Conservation (phyloP, 75 land plant species). For the Selaginella tamariscina region DNA sequence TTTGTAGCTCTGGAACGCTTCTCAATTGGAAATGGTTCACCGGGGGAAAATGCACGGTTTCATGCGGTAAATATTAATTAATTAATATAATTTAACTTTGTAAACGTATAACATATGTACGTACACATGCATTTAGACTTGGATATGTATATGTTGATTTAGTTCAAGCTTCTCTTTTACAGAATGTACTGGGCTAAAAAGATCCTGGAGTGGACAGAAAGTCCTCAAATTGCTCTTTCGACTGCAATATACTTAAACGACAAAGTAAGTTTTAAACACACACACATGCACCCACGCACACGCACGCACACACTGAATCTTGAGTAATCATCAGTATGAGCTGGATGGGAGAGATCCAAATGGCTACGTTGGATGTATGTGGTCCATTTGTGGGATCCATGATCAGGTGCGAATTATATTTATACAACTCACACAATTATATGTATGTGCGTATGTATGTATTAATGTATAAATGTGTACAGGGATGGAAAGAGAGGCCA, state of each 20-base stretch:
- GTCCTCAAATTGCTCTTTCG: slow-evolving; percentile 90
- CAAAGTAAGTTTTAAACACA: slow-evolving; percentile 40
- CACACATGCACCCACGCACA: no score
- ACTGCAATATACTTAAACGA: slow-evolving; percentile 86
- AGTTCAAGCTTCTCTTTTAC: slow-evolving; percentile 3
- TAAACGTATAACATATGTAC: background rate
- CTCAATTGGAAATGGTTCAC: slow-evolving; percentile 93
- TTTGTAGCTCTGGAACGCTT: slow-evolving; percentile 92
- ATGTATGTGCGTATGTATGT: background rate
- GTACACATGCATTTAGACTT: no score
- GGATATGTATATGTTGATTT: background rate
- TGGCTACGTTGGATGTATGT: slow-evolving; percentile 99
- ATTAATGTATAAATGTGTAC: slow-evolving; percentile 10
- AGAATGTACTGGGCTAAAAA: slow-evolving; percentile 99
- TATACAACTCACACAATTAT: slow-evolving; percentile 4
- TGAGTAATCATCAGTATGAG: slow-evolving; percentile 95
- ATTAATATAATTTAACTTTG: background rate
- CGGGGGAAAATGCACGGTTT: slow-evolving; percentile 97
- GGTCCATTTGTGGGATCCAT: slow-evolving; percentile 99
- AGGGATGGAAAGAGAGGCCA: slow-evolving; percentile 98
- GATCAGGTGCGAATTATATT: slow-evolving; percentile 60
- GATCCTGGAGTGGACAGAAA: slow-evolving; percentile 90
- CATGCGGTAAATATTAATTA: slow-evolving; percentile 46
- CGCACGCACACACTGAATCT: no score
- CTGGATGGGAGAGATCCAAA: slow-evolving; percentile 98